Percentiles rank a stretch among this genome's conserved stretches.
Conservation (phyloP, 192 early-diverging fungal species). For the Jimgerdemannia flammicorona region DNA sequence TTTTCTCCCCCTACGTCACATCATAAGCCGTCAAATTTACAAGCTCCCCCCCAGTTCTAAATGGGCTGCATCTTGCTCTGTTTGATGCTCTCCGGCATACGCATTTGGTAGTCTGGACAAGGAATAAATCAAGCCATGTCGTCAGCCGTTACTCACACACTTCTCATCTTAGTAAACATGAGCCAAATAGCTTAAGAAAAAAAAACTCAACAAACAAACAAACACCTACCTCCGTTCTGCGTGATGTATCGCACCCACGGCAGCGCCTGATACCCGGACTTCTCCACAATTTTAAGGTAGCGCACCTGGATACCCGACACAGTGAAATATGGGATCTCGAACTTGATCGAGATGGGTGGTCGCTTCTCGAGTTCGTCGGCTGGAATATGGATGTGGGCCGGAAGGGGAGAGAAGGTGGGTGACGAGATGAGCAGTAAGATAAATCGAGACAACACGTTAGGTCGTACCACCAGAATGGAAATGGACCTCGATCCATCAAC, state of each 20-base stretch:
- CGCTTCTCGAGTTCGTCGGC: constrained; percentile 76
- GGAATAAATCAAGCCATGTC: no score
- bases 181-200: no score
- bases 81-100: constrained; percentile 85
- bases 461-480: no score
- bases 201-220: no score
- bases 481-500: no score
- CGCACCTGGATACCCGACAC: constrained; percentile 88
- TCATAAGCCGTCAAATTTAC: no score
- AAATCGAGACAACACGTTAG: no score
- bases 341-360: constrained; percentile 82
- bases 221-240: constrained; percentile 63
- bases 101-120: constrained; percentile 85
- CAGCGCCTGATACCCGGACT: constrained; percentile 82
- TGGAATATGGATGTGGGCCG: constrained; percentile 2
- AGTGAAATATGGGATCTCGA: constrained; percentile 90
- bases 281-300: constrained; percentile 89
- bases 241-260: constrained; percentile 92
- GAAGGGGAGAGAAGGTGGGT: no score
- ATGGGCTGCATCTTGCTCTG: constrained; percentile 66
- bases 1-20: no score
- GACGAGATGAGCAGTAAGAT: no score
- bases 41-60: constrained; percentile 24
- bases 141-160: no score
- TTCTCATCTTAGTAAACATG: no score